Conservation (phyloP, 163 green algal genomes). For the Coccomyxa subellipsoidea region DNA sequence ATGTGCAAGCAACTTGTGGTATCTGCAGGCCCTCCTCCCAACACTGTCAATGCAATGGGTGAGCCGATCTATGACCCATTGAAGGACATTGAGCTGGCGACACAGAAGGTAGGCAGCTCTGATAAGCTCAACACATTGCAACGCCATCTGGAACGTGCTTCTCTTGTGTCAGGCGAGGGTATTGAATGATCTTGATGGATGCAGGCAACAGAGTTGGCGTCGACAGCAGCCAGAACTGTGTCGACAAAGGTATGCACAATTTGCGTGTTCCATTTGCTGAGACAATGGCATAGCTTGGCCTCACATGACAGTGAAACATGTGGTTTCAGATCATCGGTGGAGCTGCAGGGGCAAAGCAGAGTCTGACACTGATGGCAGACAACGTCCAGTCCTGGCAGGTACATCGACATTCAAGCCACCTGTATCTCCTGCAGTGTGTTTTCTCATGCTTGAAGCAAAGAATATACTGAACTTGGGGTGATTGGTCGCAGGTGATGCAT, state of each 20-base stretch:
- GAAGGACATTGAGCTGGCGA: conserved; percentile 4
- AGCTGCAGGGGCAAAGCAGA: not conserved
- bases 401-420: not conserved
- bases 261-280: too few relatives aligned
- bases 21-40: not conserved
- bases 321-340: not conserved
- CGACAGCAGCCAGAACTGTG: not conserved
- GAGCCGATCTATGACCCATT: conserved; percentile 10
- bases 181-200: not conserved
- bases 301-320: too few relatives aligned
- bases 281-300: too few relatives aligned
- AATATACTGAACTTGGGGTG: not conserved
- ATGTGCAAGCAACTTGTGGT: not conserved
- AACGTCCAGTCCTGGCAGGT: not conserved
- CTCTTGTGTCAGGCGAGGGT: not conserved
- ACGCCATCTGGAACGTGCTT: not conserved
- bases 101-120: not conserved
- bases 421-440: not conserved
- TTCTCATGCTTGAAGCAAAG: not conserved
- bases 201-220: conserved; percentile 4
- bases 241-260: too few relatives aligned
- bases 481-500: not conserved
- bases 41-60: not conserved
- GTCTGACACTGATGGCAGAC: not conserved
- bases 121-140: not conserved